Base-by-base conservation (phyloP, 495 filamentous ascomycete species). In the Penicillium pulvis region DNA sequence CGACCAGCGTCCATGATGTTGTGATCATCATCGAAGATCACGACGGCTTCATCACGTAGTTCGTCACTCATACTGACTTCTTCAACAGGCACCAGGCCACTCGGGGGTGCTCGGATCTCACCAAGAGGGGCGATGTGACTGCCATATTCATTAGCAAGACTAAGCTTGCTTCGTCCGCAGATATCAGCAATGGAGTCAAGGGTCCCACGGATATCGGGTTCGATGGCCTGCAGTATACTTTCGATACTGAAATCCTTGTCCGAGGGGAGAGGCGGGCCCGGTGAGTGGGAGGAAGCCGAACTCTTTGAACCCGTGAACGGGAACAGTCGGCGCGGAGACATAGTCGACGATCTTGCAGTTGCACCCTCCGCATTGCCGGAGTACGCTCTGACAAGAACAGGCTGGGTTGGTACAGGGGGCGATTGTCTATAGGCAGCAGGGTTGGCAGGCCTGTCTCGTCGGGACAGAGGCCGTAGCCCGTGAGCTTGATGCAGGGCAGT, bases 151-250 rank as follows among this genome's bases (percentile, higher is more conserved):
- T 87, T 84, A 28, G 85, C 81, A 42, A 88, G 69, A 62, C 82
- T 86, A 56, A 85, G 69, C 58, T 80, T 82, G 68, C 82, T 87
- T 39, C 81, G 75, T 4, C 85, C 85, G 60, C 81, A 86, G 52
- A 88, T 86, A 61, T 87, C 82, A 19, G 85, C 85, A 56, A 88
- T 87, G 6, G 83, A 81, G 56, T 86, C 79, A 28, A 88, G 72
- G 3, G 84, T 84, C 16, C 64, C 64, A 20, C 78, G 70, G 51
- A 86, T 82, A 61, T 87, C 82, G 3, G 83, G 77, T 53, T 83
- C 80, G 53, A 87, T 83, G 39, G 84, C 82, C 17, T 76, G 73
- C 17, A 88, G 76, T 51, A 88, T 85, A 47, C 75, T 73, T 30
- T 81, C 82, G 65, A 88, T 87, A 20, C 82, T 81, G 67, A 86